These are phyloP conservation scores for Pezicula neosporulosa DNA, from an alignment of 2,329 filamentous ascomycete genomes.

Conservation along the genomic window DNA sequence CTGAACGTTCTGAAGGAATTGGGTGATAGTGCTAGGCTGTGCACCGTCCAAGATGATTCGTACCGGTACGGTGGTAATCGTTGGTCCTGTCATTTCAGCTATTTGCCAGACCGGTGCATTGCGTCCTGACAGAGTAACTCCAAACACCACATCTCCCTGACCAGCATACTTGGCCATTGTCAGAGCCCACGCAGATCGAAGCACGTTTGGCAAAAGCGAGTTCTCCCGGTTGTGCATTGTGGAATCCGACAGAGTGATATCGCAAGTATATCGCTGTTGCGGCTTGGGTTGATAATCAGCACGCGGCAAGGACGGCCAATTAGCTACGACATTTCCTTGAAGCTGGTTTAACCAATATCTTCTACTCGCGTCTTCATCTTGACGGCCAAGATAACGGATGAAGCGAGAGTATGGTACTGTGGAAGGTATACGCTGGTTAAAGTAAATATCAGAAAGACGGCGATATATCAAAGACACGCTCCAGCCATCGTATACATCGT, in stretches of 20 bases:
- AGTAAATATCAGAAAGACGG: conserved; percentile 4
- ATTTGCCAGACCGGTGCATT: conserved; percentile 33
- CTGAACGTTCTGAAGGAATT: conserved; percentile 44
- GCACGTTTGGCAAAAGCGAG: conserved; percentile 3
- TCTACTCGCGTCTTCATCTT: conserved; percentile 10
- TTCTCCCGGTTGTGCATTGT: not conserved
- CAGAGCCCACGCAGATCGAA: conserved; percentile 33
- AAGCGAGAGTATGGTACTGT: conserved; percentile 24
- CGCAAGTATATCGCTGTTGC: not conserved
- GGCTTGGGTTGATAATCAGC: conserved; percentile 8
- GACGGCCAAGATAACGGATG: conserved; percentile 39
- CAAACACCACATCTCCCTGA: conserved; percentile 35
- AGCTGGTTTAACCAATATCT: conserved; percentile 7
- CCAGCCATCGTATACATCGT: conserved; percentile 50
- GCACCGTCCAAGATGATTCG: conserved; percentile 30
- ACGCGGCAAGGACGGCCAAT: conserved; percentile 7
- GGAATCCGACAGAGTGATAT: conserved; percentile 1
- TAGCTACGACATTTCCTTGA: conserved; percentile 1
- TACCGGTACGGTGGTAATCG: conserved; percentile 39
- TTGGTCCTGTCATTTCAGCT: conserved; percentile 37
- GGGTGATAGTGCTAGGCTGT: conserved; percentile 21
- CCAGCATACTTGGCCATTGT: conserved; percentile 34
- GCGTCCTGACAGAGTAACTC: conserved; percentile 39
- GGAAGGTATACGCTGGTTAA: not conserved
- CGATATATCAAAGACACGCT: conserved; percentile 26